A percentile compares a stretch with the other conserved stretches of the same genome.
Evolutionary conservation across 78 protist genomes (phyloP).

Genomic region (Paulinella micropora): DNA sequence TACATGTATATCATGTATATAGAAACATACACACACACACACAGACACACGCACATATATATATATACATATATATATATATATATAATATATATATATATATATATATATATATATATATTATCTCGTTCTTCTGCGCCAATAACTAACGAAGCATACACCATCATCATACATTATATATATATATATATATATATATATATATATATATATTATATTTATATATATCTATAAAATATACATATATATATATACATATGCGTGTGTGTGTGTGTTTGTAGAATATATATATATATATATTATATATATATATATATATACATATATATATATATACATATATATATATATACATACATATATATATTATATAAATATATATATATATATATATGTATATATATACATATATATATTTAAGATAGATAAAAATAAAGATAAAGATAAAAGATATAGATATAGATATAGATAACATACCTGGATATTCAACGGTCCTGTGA

Average conservation of each 20-base stretch:
- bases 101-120: background rate
- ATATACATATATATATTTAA: background rate
- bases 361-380: background rate
- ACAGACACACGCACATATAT: no score
- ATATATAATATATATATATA: background rate
- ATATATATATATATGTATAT: background rate
- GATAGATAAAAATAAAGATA: no score
- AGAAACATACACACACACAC: no score
- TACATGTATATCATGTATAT: background rate
- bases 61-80: background rate
- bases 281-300: background rate
- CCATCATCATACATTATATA: background rate
- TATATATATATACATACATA: background rate
- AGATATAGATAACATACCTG: conserved; percentile 40
- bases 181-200: background rate
- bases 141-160: no score
- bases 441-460: no score
- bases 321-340: background rate
- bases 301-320: background rate
- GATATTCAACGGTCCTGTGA: conserved; percentile 86
- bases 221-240: background rate
- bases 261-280: no score
- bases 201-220: background rate
- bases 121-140: background rate
- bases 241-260: background rate